Base-by-base conservation (phyloP, 192 early-diverging fungal species). In the Podila epicladia region DNA sequence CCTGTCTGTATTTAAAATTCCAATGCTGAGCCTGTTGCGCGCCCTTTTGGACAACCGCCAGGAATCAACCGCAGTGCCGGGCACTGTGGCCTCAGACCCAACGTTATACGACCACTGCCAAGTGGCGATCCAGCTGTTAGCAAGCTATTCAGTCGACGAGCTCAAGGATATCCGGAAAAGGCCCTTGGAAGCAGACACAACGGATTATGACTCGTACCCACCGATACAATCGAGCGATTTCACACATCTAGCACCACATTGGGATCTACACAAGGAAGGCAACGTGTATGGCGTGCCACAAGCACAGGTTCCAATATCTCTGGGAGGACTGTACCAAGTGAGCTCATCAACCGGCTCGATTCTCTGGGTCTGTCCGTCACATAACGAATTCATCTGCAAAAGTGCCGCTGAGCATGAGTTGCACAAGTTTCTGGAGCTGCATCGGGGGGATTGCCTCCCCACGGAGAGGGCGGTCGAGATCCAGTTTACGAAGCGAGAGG, bases 11-110 rank as follows among this genome's bases (percentile, higher is more conserved):
- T 41, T 71, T 28, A 28, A 62, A 29, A 63, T 71, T 1, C 58
- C 75, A 2, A 78, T 78, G 69, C 69, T 78, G 15, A 65, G 62
- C 57, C 51, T 78, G 4, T 53, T 78, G 9, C 28, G 58, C 33
- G 59, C 38, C 3, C 49, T 78, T 19, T 64, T 61, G 45, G 67
- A 71, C 20, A 78, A 67, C 48, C 9, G 26, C 3, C 57, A 67
- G 0, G 32, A n/a, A 55, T 55, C 53, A 26, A n/a, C 31, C 0
- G 4, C 49, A 17, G 13, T 53, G 3, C 38, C 51, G 2, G 45
- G 57, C 19, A 65, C 55, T 3, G 41, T n/a, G 0, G 24, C 50
- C 11, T 31, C 26, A 3, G 29, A 41, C 53, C 26, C 70, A 2
- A 32, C 38, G 22, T 31, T 71, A 12, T 49, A 41, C 28, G 58